A percentile compares a stretch with the other conserved stretches of the same genome.
Evolutionary conservation across 73 alveolate genomes (phyloP).

Genomic region (Paramecium tetraurelia): DNA sequence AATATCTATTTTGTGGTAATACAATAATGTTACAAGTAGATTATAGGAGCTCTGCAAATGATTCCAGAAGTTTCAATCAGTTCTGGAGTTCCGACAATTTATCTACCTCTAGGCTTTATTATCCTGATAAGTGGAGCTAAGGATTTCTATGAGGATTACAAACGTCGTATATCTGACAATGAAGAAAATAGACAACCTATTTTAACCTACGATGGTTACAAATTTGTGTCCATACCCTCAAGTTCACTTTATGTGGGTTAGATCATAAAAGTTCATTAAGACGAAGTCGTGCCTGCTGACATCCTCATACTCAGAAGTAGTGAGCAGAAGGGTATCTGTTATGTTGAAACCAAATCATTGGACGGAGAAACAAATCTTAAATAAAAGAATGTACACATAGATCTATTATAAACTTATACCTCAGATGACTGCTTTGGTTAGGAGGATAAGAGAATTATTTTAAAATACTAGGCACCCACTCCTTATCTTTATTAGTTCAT

Average conservation of each 20-base stretch:
- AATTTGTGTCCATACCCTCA: conserved; percentile 67
- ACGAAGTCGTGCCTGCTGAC: conserved; percentile 95
- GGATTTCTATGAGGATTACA: conserved; percentile 94
- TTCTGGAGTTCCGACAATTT: conserved; percentile 81
- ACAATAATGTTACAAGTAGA: not conserved
- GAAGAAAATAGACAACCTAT: conserved; percentile 80
- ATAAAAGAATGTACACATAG: conserved; percentile 66
- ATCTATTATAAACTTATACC: not conserved
- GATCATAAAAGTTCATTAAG: conserved; percentile 75
- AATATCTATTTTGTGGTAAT: conserved; percentile 83
- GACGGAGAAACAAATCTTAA: conserved; percentile 97
- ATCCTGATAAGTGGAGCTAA: conserved; percentile 84
- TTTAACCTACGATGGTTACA: conserved; percentile 49
- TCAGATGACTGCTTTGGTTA: conserved; percentile 48
- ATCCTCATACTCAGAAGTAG: conserved; percentile 79
- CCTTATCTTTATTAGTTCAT: conserved; percentile 50
- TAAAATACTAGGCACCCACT: conserved; percentile 47
- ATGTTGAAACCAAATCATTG: conserved; percentile 91
- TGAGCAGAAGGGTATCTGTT: conserved; percentile 84
- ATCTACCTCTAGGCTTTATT: conserved; percentile 85
- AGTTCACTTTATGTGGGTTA: conserved; percentile 76
- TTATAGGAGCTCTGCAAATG: conserved; percentile 57
- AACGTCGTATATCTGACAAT: conserved; percentile 88
- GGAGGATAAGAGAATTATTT: conserved; percentile 13
- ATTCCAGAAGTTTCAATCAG: conserved; percentile 87